Evolutionary conservation across 2,329 filamentous ascomycete species (phyloP).

Genomic region (Paraphoma sp.): DNA sequence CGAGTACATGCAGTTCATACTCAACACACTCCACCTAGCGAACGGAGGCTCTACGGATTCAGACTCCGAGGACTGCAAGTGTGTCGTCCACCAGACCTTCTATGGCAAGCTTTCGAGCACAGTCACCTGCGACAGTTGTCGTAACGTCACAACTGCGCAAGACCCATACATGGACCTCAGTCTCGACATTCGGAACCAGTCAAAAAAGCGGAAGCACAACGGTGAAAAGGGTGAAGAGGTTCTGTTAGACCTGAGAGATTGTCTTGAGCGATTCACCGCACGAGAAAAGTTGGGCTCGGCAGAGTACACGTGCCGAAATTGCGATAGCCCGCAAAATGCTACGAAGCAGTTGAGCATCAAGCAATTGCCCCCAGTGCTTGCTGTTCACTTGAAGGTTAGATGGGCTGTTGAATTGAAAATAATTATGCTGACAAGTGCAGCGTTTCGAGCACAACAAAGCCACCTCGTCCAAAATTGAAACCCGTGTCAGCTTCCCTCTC

Average conservation of each 20-base stretch:
- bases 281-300: slow-evolving; percentile 76
- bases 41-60: slow-evolving; percentile 65
- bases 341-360: slow-evolving; percentile 85
- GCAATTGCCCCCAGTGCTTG: slow-evolving; percentile 84
- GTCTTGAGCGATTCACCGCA: slow-evolving; percentile 86
- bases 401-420: not conserved
- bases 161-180: slow-evolving; percentile 93
- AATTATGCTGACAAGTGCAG: slow-evolving; percentile 45
- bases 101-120: slow-evolving; percentile 90
- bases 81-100: slow-evolving; percentile 93
- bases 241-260: slow-evolving; percentile 58
- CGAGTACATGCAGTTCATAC: slow-evolving; percentile 94
- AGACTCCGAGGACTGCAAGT: slow-evolving; percentile 67
- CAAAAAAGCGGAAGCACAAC: slow-evolving; percentile 69
- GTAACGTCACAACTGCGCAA: slow-evolving; percentile 79
- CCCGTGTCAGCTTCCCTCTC: slow-evolving; percentile 82
- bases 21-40: slow-evolving; percentile 84
- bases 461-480: slow-evolving; percentile 85
- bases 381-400: slow-evolving; percentile 87
- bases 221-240: slow-evolving; percentile 35
- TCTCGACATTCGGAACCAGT: slow-evolving; percentile 78
- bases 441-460: slow-evolving; percentile 79
- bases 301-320: slow-evolving; percentile 86
- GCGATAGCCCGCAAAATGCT: slow-evolving; percentile 76
- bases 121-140: slow-evolving; percentile 88